Percentiles rank a stretch among this genome's conserved stretches.
These are phyloP conservation scores for Miscanthus lutarioriparius DNA, from an alignment of 176 grass and related monocot species.

Conservation along the genomic window DNA sequence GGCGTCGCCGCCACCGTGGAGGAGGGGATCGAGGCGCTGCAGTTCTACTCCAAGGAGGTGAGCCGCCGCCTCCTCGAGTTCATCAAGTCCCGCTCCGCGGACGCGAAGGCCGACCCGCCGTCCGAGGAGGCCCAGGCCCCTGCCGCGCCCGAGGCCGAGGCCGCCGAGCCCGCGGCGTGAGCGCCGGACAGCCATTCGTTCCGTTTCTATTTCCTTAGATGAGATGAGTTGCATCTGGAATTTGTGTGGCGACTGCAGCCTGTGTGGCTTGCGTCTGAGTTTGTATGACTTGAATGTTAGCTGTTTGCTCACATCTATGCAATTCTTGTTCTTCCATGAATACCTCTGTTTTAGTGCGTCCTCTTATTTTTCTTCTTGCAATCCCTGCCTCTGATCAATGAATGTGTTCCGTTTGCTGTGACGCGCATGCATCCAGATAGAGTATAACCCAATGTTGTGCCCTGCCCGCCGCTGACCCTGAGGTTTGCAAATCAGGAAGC, in stretches of 20 bases:
- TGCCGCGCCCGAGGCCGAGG: not conserved
- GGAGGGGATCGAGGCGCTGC: conserved; percentile 71
- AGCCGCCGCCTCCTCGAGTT: conserved; percentile 72
- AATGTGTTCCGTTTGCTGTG: not conserved
- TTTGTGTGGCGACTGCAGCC: not conserved
- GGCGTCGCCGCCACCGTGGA: conserved; percentile 50
- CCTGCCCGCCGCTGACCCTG: not conserved
- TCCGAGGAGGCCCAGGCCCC: conserved; percentile 12
- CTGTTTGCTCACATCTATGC: conserved; percentile 28
- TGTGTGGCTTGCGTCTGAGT: not conserved
- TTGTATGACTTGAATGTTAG: conserved; percentile 21
- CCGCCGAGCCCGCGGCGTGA: conserved; percentile 36
- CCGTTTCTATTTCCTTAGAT: not conserved
- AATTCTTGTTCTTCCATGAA: conserved; percentile 9
- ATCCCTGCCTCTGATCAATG: conserved; percentile 10
- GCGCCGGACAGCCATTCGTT: not conserved
- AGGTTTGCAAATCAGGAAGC: not conserved
- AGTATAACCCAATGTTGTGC: not conserved
- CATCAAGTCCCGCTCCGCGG: conserved; percentile 52
- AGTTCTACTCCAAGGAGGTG: conserved; percentile 91
- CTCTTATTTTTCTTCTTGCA: not conserved
- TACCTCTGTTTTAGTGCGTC: not conserved
- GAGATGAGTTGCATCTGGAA: not conserved
- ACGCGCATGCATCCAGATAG: not conserved
- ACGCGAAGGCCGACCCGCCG: not conserved